Evolutionary conservation across 371 early-diverging fungal genomes (phyloP), one percentile per base, ranked within the genome.

Genomic region (Mucor plumbeus): DNA sequence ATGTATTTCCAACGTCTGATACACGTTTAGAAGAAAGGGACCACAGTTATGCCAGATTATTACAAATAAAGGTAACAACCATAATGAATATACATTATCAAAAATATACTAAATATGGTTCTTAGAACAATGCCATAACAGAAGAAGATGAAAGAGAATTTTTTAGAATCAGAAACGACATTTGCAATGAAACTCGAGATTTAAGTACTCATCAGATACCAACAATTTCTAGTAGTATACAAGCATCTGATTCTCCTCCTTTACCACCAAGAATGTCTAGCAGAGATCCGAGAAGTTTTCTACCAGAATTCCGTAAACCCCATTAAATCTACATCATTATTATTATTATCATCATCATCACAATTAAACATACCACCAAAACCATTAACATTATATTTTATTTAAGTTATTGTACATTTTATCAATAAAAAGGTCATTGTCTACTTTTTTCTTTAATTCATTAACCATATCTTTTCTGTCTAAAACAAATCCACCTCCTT

Each of bases 401-500:
- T 36, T 35, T 47, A 56, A 40, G 38, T 54, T 43, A 33, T 41
- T 33, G 19, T 40, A 21, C 41, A 40, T 54, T 26, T 39, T 35
- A 10, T 40, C 8, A 43, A 15, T 19, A 40, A 40, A 61, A 6
- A 44, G 31, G 7, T 6, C 14, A 1, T 9, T 14, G 7, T 54
- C 56, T 8, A 72, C 63, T 48, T 57, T 76, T 26, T 55, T 36
- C 50, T 86, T 78, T 55, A 94, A 56, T 74, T 89, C 87, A 1
- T 76, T 47, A 38, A 92, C 80, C 90, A 94, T 87, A 31, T 91
- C 86, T 4, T 67, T 57, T 43, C 92, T 84, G 43, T 76, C 64
- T 17, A 89, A 76, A 10, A 76, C 68, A 5, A 79, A 59, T 17
- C 92, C 94, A 55, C 83, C 83, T 17, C 79, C 80, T 75, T 88